phyloP scores from a whole-genome alignment of 257 asterid species.

The Ehretia macrophylla region DNA sequence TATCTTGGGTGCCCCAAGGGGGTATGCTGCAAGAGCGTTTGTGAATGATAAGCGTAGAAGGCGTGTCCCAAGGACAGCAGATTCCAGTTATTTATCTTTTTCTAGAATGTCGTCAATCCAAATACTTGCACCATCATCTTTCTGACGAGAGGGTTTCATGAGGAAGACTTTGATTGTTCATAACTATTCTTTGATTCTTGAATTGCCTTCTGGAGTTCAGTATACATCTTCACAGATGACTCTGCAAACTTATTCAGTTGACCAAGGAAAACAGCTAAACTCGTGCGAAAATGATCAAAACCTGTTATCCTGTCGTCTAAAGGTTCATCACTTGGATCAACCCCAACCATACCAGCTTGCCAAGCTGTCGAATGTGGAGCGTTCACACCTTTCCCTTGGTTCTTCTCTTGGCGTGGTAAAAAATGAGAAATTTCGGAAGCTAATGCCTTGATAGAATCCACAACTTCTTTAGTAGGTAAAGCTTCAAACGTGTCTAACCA shows the following conservation, averaged over 20 bases:
- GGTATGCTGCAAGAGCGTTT: too few species aligned
- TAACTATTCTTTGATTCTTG: conserved; percentile 54
- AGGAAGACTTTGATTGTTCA: conserved; percentile 30
- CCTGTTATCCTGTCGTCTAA: conserved; percentile 41
- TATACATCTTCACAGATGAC: conserved; percentile 56
- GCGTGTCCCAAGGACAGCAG: too few species aligned
- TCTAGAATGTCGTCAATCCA: background rate
- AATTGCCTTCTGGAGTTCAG: conserved; percentile 52
- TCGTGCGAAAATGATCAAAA: conserved; percentile 54
- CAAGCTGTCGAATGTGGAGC: conserved; percentile 5
- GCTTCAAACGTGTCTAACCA: conserved; percentile 63
- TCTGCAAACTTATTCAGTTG: conserved; percentile 60
- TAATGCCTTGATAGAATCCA: conserved; percentile 61
- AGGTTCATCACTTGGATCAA: conserved; percentile 24
- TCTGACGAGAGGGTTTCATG: background rate
- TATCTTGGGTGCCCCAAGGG: too few species aligned
- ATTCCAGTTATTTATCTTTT: background rate
- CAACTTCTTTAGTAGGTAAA: conserved; percentile 59
- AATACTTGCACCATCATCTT: background rate
- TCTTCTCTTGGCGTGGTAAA: conserved; percentile 77
- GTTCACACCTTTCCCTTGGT: conserved; percentile 40
- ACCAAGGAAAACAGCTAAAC: conserved; percentile 65
- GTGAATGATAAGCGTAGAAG: too few species aligned
- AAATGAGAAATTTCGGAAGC: conserved; percentile 63
- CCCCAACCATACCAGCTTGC: conserved; percentile 6